Evolutionary conservation across 1,284 basidiomycete species (phyloP), one percentile per base, ranked within the genome.

Genomic region (Puccinia polysora): DNA sequence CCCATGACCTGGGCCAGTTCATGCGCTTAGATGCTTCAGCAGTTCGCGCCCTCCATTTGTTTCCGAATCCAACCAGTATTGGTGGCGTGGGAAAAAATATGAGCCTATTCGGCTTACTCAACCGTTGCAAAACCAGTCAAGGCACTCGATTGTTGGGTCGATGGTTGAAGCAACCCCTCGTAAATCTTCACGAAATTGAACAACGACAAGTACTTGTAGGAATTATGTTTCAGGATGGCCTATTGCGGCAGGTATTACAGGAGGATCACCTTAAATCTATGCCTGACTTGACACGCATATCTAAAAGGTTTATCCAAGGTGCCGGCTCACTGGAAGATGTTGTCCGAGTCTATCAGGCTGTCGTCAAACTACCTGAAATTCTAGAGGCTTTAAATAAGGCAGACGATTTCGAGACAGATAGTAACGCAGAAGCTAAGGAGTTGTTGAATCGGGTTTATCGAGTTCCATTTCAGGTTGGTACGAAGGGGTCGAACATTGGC

Each of bases 1-100:
- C 88, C 0, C 94, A 98, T 79, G 94, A 98, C 78, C 84, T 99
- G 0, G 87, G 89, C 0, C 93, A 93, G 78, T 98, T 89, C 80
- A 96, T 99, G 89, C 89, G 89, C 73, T 85, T 98, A 14, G 96
- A 98, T 80, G 91, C 92, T 0, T 95, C 92, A 74, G 96, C 96
- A 0, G 82, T 98, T 20, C 86, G 90, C 38, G 95, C 96, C 0
- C 83, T 99, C 38, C 92, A 91, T 77, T 83, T 97, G 14, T 87
- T 91, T 64, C 91, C 94, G 53, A 84, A 86, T 45, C 84, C 86
- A 0, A 36, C 53, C 25, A 84, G 84, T 34, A 86, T 87, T 76
- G 78, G 80, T 25, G 80, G 81, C 4, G 80, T 80, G 4, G 79
- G 85, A 65, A 89, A 89, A 77, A 92, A 89, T 76, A 90, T 89